Evolutionary conservation across 2,329 filamentous ascomycete genomes (phyloP), one percentile per base, ranked within the genome.

Genomic region (Gremmenia infestans): DNA sequence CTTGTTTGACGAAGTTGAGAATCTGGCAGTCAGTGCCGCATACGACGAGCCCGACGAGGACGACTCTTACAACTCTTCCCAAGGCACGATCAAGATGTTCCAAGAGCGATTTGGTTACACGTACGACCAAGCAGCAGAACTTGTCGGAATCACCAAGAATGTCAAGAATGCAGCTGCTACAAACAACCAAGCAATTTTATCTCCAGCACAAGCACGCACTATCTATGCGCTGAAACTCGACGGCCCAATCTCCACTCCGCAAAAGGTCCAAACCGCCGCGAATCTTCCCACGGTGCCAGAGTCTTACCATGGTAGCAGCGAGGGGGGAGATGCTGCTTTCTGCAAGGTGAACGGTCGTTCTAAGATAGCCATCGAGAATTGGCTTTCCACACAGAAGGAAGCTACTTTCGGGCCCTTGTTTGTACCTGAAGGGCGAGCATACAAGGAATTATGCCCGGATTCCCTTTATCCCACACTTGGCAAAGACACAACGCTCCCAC

Each of bases 51-150:
- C 28, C 28, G 28, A 32, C 8, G 28, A 32, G 7, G 28, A 32
- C 2, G 8, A 32, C 25, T 8, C 5, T 8, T 28, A 28, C 25
- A 7, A 28, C 8, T 8, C 28, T 32, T 32, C 28, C 7, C 28
- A 32, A 32, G 28, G 28, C 28, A 32, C 28, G 8, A 32, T 32
- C 28, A 32, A 32, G 8, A 32, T 32, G 28, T 32, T 32, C 28
- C 28, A 32, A 9, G 28, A 32, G 28, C 28, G 28, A 8, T 32
- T 32, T 32, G 28, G 28, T 9, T 32, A 74, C 55, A 68, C 70
- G 1, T 76, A 74, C 56, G 72, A 75, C 60, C 70, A 73, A 40
- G 55, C 55, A 49, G 37, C 23, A 53, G 43, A 56, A 48, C 1
- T 52, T 17, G 49, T 54, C 9, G 23, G 43, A 19, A 42, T 49